phyloP scores from a whole-genome alignment of 805 yeast species.

The Yarrowia hollandica region DNA sequence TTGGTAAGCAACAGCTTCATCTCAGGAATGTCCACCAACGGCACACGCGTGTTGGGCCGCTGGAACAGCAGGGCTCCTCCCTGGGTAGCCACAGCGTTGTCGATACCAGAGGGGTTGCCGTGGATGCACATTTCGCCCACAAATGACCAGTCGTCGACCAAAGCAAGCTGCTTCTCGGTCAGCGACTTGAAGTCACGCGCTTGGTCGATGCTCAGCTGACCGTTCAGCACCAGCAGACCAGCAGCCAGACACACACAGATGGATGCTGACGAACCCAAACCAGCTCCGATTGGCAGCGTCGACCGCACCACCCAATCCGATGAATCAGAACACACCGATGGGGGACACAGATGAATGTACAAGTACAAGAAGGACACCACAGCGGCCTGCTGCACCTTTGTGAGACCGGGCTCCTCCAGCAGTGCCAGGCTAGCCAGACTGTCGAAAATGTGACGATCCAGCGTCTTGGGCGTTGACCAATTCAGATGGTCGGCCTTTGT shows the following conservation, averaged over 20 bases:
- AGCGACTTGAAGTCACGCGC: slow-evolving; percentile 33
- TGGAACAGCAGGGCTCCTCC: slow-evolving; percentile 96
- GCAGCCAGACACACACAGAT: slow-evolving; percentile 80
- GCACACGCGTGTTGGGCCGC: slow-evolving; percentile 57
- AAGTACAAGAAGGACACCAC: slow-evolving; percentile 83
- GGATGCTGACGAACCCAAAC: slow-evolving; percentile 92
- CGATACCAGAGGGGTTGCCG: slow-evolving; percentile 96
- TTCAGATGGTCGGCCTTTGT: slow-evolving; percentile 15
- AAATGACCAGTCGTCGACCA: slow-evolving; percentile 83
- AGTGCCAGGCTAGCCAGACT: slow-evolving; percentile 8
- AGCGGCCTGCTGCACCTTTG: slow-evolving; percentile 44
- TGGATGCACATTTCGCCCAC: slow-evolving; percentile 95
- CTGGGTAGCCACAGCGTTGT: slow-evolving; percentile 90
- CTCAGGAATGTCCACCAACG: slow-evolving; percentile 72
- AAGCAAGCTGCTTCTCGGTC: slow-evolving; percentile 33
- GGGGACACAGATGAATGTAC: slow-evolving; percentile 57
- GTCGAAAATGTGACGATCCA: slow-evolving; percentile 29
- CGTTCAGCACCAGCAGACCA: slow-evolving; percentile 51
- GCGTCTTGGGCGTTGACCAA: slow-evolving; percentile 28
- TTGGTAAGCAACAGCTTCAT: slow-evolving; percentile 75
- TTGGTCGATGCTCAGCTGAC: slow-evolving; percentile 33
- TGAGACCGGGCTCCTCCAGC: slow-evolving; percentile 6
- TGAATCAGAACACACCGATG: slow-evolving; percentile 48
- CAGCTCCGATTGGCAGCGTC: slow-evolving; percentile 93
- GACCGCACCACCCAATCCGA: slow-evolving; percentile 66